These are phyloP conservation scores for Tieghemostelium lacteum DNA, from an alignment of 78 protist genomes.

Conservation along the genomic window DNA sequence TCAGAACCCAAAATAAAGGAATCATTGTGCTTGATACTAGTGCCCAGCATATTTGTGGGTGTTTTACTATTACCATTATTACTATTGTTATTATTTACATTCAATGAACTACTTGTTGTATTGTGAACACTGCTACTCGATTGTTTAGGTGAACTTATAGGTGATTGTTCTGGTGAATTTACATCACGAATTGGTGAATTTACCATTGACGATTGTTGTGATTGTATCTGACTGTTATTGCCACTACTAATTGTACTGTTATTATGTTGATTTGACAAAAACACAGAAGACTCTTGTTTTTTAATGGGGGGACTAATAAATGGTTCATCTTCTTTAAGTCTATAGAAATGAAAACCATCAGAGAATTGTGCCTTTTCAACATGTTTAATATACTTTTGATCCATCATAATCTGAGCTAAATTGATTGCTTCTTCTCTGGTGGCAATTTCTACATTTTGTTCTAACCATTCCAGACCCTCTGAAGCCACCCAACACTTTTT, in stretches of 20 bases:
- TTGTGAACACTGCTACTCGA: background rate
- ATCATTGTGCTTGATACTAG: no score
- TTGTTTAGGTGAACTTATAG: constrained; percentile 58
- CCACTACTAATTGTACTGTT: background rate
- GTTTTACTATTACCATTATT: background rate
- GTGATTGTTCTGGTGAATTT: constrained; percentile 35
- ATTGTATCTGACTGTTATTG: background rate
- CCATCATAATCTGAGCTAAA: constrained; percentile 22
- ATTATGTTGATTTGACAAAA: background rate
- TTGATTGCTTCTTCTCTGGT: constrained; percentile 30
- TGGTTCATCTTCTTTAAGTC: constrained; percentile 57
- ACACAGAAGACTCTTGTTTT: background rate
- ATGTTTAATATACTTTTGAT: constrained; percentile 24
- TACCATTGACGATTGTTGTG: constrained; percentile 5
- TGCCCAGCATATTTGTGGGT: background rate
- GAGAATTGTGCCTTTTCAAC: constrained; percentile 58
- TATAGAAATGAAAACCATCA: constrained; percentile 52
- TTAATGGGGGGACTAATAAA: background rate
- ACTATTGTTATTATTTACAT: constrained; percentile 11
- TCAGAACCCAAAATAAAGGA: no score
- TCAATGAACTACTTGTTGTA: background rate
- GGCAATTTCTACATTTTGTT: constrained; percentile 46
- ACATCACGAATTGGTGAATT: constrained; percentile 21
- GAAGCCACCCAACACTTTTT: constrained; percentile 47
- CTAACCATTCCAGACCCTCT: constrained; percentile 55